Base-by-base conservation (phyloP, 83 land plant species). In the Picea abies region DNA sequence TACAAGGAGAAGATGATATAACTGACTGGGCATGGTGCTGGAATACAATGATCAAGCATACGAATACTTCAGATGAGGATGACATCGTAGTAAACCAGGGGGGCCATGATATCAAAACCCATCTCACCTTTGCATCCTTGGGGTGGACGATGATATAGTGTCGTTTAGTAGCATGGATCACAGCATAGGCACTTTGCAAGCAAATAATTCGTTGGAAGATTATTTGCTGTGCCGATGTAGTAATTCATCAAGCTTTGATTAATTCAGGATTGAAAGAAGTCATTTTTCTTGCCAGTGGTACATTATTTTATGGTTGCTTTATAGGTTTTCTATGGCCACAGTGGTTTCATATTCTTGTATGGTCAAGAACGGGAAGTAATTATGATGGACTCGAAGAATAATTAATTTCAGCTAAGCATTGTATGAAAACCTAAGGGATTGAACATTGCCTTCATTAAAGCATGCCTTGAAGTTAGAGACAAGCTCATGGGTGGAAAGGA, bases 111-210 rank as follows among this genome's bases (percentile, higher is more conserved):
- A 81, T 90, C 37, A 85, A 82, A 37, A 82, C 92, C 25, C 90
- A 91, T 78, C 79, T 95, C 35, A 87, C 90, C 16, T 85, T 94
- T 10, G 98, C 98, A 76, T 94, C 90, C 89, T 91, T 29, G 97
- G 96, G n/a, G 85, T 93, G 32, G 97, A 96, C 17, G 95, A 96
- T 72, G 97, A 94, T 81, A 78, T 87, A 0, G 66, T 84, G 77
- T 94, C 97, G 16, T 72, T 84, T 47, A 89, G 86, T 79, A 90
- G 97, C 87, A 84, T 70, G 22, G 92, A 91, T 70, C 89, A 84
- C 5, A 83, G 79, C 66, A 78, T 87, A 16, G 78, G 82, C 70
- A 66, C 76, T 37, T 22, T 86, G 10, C 85, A 85, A 32, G 79
- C 86, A 16, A 87, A 78, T 37, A 86, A 80, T 60, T 88, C 88